Evolutionary conservation across 2,329 filamentous ascomycete species (phyloP).

Genomic region (Pestalotiopsis sp.): DNA sequence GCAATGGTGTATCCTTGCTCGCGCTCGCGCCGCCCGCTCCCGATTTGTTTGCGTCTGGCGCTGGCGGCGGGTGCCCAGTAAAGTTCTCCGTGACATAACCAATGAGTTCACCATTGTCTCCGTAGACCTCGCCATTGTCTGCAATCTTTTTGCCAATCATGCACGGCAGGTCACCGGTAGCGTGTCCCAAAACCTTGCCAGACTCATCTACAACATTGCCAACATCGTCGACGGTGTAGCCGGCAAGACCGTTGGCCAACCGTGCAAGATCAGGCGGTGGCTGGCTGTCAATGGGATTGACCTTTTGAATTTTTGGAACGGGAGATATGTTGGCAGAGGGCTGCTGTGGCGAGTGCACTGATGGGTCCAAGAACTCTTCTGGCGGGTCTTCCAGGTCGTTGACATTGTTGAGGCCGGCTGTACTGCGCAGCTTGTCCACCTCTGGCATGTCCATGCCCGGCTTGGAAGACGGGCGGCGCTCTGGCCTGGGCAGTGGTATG

Average conservation of each 20-base stretch:
- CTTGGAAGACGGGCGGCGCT: constrained; percentile 15
- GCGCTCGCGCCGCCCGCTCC: background rate
- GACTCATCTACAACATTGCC: constrained; percentile 55
- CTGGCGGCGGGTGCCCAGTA: constrained; percentile 25
- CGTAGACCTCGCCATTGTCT: constrained; percentile 48
- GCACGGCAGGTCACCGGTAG: constrained; percentile 55
- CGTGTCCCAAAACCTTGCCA: constrained; percentile 53
- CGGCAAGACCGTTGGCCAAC: constrained; percentile 45
- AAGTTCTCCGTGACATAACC: constrained; percentile 48
- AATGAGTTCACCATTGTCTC: constrained; percentile 43
- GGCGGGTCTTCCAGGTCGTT: constrained; percentile 29
- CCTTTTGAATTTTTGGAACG: constrained; percentile 44
- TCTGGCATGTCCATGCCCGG: constrained; percentile 23
- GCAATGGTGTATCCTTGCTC: constrained; percentile 18
- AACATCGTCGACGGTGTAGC: constrained; percentile 54
- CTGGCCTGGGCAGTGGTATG: constrained; percentile 30
- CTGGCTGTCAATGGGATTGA: constrained; percentile 39
- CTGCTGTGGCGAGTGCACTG: constrained; percentile 27
- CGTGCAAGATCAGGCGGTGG: constrained; percentile 30
- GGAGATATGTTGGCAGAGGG: constrained; percentile 42
- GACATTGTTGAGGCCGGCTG: constrained; percentile 23
- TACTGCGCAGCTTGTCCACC: constrained; percentile 24
- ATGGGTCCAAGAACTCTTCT: constrained; percentile 35
- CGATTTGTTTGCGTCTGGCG: background rate
- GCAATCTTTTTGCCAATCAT: constrained; percentile 54